phyloP scores from a whole-genome alignment of 345 rosid genomes.

The Melaleuca quinquenervia region DNA sequence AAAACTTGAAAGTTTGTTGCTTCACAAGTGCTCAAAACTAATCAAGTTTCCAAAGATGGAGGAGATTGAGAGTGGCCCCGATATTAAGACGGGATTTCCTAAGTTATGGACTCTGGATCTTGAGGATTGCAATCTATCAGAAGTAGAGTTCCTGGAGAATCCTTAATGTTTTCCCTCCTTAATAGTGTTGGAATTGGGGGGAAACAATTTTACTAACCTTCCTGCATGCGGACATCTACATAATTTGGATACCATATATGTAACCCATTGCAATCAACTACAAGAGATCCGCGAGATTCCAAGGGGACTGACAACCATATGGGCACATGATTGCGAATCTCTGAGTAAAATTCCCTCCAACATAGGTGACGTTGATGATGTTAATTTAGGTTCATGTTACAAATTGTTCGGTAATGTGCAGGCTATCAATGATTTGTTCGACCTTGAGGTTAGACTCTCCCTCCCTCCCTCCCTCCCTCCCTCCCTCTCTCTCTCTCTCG shows the following conservation, averaged over 20 bases:
- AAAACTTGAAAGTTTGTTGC: accelerated
- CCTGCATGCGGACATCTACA: neutral
- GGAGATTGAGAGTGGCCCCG: neutral
- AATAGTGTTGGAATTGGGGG: accelerated
- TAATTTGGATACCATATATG: accelerated
- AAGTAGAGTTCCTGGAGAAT: neutral
- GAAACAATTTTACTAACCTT: neutral
- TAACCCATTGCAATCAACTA: neutral
- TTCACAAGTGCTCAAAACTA: neutral
- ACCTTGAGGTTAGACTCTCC: too few species aligned
- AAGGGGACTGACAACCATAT: accelerated
- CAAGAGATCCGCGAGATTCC: neutral
- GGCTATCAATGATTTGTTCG: neutral
- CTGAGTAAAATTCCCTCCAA: neutral
- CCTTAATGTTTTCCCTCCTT: neutral
- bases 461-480: too few species aligned
- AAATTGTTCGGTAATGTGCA: neutral
- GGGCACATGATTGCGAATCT: accelerated
- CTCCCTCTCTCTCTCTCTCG: too few species aligned
- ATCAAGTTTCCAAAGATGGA: neutral
- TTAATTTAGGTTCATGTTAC: accelerated
- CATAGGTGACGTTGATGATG: accelerated
- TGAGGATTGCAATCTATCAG: neutral
- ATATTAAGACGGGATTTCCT: neutral
- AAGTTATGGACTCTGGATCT: accelerated